A percentile compares a stretch with the other conserved stretches of the same genome.
These are phyloP conservation scores for Cystobasidiaceae sp. DNA, from an alignment of 1,284 basidiomycete genomes.

Conservation along the genomic window DNA sequence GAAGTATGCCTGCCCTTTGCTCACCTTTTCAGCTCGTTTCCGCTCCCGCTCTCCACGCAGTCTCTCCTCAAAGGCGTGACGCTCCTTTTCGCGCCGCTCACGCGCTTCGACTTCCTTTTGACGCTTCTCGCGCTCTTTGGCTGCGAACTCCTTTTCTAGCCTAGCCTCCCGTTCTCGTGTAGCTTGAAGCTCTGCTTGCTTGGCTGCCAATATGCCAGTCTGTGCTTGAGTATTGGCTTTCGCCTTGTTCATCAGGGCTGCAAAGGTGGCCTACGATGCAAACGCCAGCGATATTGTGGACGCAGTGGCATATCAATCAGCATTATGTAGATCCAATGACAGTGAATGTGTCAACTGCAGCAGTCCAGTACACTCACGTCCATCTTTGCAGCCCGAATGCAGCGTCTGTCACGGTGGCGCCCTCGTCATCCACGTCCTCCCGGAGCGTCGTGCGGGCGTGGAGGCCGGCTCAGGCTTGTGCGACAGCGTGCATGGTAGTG, in stretches of 20 bases:
- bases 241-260: slow-evolving; percentile 29
- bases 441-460: background rate
- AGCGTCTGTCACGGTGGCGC: background rate
- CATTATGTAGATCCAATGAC: too few species aligned
- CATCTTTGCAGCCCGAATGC: slow-evolving; percentile 16
- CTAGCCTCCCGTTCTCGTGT: slow-evolving; percentile 30
- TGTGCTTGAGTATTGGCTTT: slow-evolving; percentile 28
- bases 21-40: slow-evolving; percentile 21
- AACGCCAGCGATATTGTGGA: too few species aligned
- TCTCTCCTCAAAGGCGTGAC: too few species aligned
- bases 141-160: slow-evolving; percentile 28
- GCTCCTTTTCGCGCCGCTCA: too few species aligned
- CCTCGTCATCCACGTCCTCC: background rate
- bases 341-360: background rate
- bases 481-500: background rate
- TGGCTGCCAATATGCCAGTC: background rate
- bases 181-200: slow-evolving; percentile 30
- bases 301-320: too few species aligned
- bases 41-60: slow-evolving; percentile 30
- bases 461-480: background rate
- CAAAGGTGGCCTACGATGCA: slow-evolving; percentile 3
- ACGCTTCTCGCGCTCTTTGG: slow-evolving; percentile 12
- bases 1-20: too few species aligned
- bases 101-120: slow-evolving; percentile 28
- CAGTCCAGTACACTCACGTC: slow-evolving; percentile 9